Conservation (phyloP, 148 eudicot species). For the Salicornia ramosissima region DNA sequence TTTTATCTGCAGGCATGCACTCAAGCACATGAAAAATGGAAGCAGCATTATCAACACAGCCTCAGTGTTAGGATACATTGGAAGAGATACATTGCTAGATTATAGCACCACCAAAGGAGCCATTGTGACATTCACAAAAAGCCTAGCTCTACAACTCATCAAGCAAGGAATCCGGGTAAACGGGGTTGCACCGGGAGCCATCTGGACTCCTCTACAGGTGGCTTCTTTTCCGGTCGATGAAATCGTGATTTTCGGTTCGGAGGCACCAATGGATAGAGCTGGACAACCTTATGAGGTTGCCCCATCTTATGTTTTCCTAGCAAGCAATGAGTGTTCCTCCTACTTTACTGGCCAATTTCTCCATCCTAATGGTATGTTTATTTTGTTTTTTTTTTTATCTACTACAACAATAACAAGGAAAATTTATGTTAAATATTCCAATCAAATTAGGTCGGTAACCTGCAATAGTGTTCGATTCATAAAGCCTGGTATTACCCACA, state of each 20-base stretch:
- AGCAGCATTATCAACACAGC: constrained; percentile 46
- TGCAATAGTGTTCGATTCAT: too few relatives aligned
- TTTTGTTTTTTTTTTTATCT: too few relatives aligned
- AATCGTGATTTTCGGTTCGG: constrained; percentile 18
- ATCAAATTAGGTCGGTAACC: too few relatives aligned
- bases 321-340: constrained; percentile 43
- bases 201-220: constrained; percentile 39
- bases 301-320: constrained; percentile 53
- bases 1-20: constrained; percentile 32
- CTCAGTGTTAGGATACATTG: constrained; percentile 29
- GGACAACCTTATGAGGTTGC: constrained; percentile 49
- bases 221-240: constrained; percentile 24
- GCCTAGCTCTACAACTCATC: constrained; percentile 27
- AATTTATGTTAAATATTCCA: too few relatives aligned
- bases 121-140: constrained; percentile 30
- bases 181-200: too few relatives aligned
- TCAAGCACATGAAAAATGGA: constrained; percentile 39
- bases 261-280: constrained; percentile 42
- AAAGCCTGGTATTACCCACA: too few relatives aligned
- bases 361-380: constrained; percentile 65
- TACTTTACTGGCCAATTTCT: constrained; percentile 48
- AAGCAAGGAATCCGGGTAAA: constrained; percentile 44
- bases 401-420: too few relatives aligned
- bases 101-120: constrained; percentile 40
- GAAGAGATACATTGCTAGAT: constrained; percentile 29